phyloP scores from a whole-genome alignment of 768 basidiomycete genomes.

The Amanita inopinata region DNA sequence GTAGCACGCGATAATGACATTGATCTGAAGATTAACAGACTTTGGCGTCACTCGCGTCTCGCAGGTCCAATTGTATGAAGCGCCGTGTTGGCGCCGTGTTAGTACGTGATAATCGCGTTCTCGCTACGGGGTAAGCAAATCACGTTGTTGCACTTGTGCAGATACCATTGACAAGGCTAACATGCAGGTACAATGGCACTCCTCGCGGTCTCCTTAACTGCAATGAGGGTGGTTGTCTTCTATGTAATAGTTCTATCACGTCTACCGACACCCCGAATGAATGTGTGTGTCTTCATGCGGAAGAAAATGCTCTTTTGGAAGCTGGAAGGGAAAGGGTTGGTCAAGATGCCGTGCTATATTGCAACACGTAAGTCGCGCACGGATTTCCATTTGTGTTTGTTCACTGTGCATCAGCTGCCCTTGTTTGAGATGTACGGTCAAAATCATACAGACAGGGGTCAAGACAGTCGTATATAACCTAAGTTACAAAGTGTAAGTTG shows the following conservation, averaged over 20 bases:
- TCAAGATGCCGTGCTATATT: slow-evolving; percentile 78
- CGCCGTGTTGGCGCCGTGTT: slow-evolving; percentile 91
- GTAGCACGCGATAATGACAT: not conserved
- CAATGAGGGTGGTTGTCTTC: slow-evolving; percentile 79
- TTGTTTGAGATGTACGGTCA: slow-evolving; percentile 92
- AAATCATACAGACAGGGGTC: slow-evolving; percentile 93
- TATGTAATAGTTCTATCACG: slow-evolving; percentile 55
- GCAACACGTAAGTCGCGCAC: slow-evolving; percentile 74
- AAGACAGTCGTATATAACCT: slow-evolving; percentile 90
- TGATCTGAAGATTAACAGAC: slow-evolving; percentile 36
- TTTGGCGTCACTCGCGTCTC: slow-evolving; percentile 82
- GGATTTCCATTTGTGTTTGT: not conserved
- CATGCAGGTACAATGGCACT: slow-evolving; percentile 87
- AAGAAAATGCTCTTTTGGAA: slow-evolving; percentile 94
- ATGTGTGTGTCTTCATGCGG: slow-evolving; percentile 93
- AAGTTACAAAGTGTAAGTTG: slow-evolving; percentile 84
- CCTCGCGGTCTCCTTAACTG: slow-evolving; percentile 87
- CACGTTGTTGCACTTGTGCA: not conserved
- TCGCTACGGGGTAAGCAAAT: slow-evolving; percentile 72
- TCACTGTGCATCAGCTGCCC: slow-evolving; percentile 61
- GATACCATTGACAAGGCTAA: slow-evolving; percentile 1
- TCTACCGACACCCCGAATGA: slow-evolving; percentile 46
- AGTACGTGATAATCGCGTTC: slow-evolving; percentile 72
- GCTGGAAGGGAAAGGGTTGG: slow-evolving; percentile 90
- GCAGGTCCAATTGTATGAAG: slow-evolving; percentile 94